A percentile compares a stretch with the other conserved stretches of the same genome.
Evolutionary conservation across 176 grass and related monocot species (phyloP).

Genomic region (Thinopyrum elongatum): DNA sequence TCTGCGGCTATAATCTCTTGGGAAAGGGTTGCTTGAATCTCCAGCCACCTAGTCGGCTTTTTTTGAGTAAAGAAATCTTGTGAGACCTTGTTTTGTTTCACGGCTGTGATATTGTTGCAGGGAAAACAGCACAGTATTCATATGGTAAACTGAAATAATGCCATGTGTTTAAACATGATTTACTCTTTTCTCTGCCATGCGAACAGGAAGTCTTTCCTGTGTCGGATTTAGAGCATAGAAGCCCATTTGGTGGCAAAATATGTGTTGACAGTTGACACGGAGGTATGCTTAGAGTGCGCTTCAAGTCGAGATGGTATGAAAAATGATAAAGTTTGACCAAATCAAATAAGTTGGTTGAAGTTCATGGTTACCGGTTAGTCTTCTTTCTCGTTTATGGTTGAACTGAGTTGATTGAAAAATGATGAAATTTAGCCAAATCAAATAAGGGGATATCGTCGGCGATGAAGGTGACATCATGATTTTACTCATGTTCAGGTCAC

Average conservation of each 20-base stretch:
- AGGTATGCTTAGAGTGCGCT: background rate
- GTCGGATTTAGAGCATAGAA: background rate
- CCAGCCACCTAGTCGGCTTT: background rate
- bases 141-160: background rate
- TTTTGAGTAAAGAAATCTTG: background rate
- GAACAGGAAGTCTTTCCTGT: background rate
- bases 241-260: background rate
- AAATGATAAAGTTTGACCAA: no score
- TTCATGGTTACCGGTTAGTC: no score
- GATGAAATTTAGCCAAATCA: no score
- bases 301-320: no score
- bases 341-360: no score
- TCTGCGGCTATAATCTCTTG: background rate
- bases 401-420: no score
- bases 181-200: background rate
- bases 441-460: no score
- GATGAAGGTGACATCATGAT: no score
- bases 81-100: background rate
- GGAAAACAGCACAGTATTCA: no score
- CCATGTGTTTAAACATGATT: background rate
- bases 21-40: slow-evolving; percentile 8
- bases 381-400: no score
- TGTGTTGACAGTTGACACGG: background rate
- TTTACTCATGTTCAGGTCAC: no score
- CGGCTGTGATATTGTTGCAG: background rate